Conservation (phyloP, 768 basidiomycete genomes). For the Amanita thiersii region DNA sequence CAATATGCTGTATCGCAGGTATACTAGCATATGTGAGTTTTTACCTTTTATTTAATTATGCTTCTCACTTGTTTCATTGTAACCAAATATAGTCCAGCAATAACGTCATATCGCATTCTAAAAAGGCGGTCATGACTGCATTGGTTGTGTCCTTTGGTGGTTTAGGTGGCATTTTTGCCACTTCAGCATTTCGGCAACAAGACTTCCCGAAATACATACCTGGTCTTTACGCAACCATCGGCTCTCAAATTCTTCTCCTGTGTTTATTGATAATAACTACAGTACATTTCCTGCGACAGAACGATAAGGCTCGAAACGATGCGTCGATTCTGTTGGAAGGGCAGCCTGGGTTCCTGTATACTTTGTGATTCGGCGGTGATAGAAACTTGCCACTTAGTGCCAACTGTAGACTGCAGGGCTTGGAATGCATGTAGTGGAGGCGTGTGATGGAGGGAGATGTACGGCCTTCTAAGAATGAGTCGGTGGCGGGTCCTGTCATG, state of each 20-base stretch:
- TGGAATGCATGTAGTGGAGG: not conserved
- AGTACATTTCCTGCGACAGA: constrained; percentile 26
- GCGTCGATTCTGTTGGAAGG: constrained; percentile 20
- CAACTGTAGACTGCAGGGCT: not conserved
- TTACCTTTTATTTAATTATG: not conserved
- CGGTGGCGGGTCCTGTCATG: no score
- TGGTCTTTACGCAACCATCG: constrained; percentile 38
- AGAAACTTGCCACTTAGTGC: no score
- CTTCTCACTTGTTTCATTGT: not conserved
- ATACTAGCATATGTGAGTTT: constrained; percentile 41
- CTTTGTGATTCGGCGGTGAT: constrained; percentile 19
- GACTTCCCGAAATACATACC: constrained; percentile 39
- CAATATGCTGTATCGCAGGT: constrained; percentile 36
- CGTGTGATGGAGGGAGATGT: no score
- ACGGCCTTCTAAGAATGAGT: no score
- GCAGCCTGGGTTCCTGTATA: constrained; percentile 31
- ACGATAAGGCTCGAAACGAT: constrained; percentile 21
- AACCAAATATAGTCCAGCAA: constrained; percentile 34
- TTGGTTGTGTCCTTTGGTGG: constrained; percentile 39
- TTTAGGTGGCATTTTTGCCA: constrained; percentile 40
- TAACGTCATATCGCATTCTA: constrained; percentile 41
- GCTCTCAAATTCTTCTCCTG: constrained; percentile 34
- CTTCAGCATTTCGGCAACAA: constrained; percentile 35
- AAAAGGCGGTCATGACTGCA: constrained; percentile 39
- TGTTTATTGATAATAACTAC: constrained; percentile 31